A percentile compares a stretch with the other conserved stretches of the same genome.
phyloP scores from a whole-genome alignment of 2,329 filamentous ascomycete species.

The Verticillium alfalfae region DNA sequence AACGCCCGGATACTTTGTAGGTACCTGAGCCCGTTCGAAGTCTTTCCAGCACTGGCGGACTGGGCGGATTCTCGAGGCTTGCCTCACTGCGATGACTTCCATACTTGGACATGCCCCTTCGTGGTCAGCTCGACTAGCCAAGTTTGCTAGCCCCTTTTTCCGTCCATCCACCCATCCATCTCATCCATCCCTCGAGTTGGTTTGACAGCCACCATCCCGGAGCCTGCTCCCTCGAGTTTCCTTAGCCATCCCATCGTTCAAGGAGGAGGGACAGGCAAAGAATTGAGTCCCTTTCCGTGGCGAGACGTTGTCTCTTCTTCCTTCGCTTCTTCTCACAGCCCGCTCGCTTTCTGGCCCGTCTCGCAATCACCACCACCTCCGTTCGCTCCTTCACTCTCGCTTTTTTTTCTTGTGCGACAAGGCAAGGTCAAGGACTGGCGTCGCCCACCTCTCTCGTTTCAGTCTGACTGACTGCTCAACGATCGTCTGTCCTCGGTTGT shows the following conservation, averaged over 20 bases:
- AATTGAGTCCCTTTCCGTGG: background rate
- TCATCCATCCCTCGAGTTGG: background rate
- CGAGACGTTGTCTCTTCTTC: background rate
- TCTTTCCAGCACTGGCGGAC: background rate
- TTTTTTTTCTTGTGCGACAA: background rate
- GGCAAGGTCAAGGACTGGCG: background rate
- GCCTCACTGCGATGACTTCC: background rate
- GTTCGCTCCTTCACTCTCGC: background rate
- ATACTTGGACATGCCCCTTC: background rate
- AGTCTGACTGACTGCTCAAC: background rate
- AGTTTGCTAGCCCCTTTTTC: background rate
- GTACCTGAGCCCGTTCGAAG: background rate
- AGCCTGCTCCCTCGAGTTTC: background rate
- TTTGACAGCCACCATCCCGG: background rate
- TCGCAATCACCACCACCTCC: background rate
- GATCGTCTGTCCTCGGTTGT: background rate
- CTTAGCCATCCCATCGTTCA: background rate
- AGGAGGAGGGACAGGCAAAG: background rate
- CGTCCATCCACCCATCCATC: background rate
- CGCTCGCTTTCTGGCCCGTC: background rate
- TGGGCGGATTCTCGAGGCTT: background rate
- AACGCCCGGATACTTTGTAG: no score
- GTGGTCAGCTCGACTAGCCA: background rate
- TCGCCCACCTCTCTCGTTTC: background rate
- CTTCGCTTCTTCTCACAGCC: background rate